A percentile compares a stretch with the other conserved stretches of the same genome.
Evolutionary conservation across 352 stramenopile species (phyloP).

Genomic region (Phytophthora sp.): DNA sequence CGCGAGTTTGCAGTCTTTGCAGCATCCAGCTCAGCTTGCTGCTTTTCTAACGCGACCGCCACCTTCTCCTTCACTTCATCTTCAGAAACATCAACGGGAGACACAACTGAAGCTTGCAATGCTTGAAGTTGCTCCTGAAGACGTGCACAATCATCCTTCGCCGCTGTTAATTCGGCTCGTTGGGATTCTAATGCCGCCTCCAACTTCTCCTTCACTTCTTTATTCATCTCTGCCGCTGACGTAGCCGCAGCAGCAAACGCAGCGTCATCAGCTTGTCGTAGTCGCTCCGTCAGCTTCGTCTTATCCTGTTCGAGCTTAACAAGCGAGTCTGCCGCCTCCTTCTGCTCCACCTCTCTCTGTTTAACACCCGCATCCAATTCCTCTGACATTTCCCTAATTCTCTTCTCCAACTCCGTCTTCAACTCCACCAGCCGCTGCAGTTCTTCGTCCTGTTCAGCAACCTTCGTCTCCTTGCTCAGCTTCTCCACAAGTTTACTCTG

Average conservation of each 20-base stretch:
- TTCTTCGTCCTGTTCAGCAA: slow-evolving; percentile 38
- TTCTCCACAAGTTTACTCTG: slow-evolving; percentile 24
- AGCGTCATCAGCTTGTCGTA: slow-evolving; percentile 23
- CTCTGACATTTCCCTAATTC: slow-evolving; percentile 26
- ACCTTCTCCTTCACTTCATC: slow-evolving; percentile 19
- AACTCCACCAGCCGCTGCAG: slow-evolving; percentile 24
- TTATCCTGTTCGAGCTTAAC: slow-evolving; percentile 30
- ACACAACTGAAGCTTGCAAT: slow-evolving; percentile 6
- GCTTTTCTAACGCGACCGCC: slow-evolving; percentile 9
- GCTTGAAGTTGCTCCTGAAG: slow-evolving; percentile 23
- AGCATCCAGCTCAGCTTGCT: slow-evolving; percentile 20
- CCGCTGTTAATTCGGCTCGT: slow-evolving; percentile 10
- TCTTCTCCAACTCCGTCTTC: slow-evolving; percentile 35
- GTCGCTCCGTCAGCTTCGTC: slow-evolving; percentile 12
- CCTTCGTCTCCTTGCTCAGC: slow-evolving; percentile 18
- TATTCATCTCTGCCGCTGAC: slow-evolving; percentile 1
- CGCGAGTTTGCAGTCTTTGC: slow-evolving; percentile 25
- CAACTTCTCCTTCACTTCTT: slow-evolving; percentile 17
- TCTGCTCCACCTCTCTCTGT: slow-evolving; percentile 19
- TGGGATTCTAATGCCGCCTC: slow-evolving; percentile 4
- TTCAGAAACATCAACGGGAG: slow-evolving; percentile 6
- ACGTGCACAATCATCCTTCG: slow-evolving; percentile 15
- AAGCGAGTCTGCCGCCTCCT: slow-evolving; percentile 11
- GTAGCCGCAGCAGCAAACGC: background rate
- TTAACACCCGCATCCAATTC: slow-evolving; percentile 25